A percentile compares a stretch with the other conserved stretches of the same genome.
These are phyloP conservation scores for Starmerella apicola DNA, from an alignment of 805 yeast species.

Conservation along the genomic window DNA sequence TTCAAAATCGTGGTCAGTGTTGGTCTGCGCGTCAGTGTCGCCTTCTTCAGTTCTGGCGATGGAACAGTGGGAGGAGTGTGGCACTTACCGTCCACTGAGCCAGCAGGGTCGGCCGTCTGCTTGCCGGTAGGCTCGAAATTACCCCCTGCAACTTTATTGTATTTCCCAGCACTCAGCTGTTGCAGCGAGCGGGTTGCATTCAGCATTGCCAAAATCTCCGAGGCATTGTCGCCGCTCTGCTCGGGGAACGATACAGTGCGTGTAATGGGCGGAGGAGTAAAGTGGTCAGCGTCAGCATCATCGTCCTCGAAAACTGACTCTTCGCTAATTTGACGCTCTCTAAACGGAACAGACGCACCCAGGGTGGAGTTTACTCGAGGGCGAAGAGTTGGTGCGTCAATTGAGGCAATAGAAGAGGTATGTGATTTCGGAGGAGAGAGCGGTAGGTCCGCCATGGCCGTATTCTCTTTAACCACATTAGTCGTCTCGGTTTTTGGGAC, in stretches of 20 bases:
- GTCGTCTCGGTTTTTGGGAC: no score
- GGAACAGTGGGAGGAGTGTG: no score
- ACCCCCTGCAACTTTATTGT: slow-evolving; percentile 22
- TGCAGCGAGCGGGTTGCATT: slow-evolving; percentile 34
- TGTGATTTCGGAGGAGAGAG: no score
- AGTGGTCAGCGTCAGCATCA: slow-evolving; percentile 10
- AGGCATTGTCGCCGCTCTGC: slow-evolving; percentile 21
- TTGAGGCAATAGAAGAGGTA: no score
- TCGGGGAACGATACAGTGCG: slow-evolving; percentile 22
- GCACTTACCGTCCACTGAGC: no score
- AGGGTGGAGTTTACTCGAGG: slow-evolving; percentile 4
- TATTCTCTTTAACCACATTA: no score
- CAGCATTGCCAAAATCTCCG: slow-evolving; percentile 30
- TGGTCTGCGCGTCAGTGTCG: no score
- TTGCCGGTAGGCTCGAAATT: slow-evolving; percentile 31
- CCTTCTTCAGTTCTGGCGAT: no score
- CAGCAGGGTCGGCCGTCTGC: no score
- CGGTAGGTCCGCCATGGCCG: no score
- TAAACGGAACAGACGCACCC: background rate
- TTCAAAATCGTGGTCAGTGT: no score
- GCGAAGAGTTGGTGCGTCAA: background rate
- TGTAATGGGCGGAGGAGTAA: slow-evolving; percentile 27
- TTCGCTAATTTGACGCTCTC: background rate
- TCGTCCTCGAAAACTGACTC: slow-evolving; percentile 21
- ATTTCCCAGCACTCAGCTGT: slow-evolving; percentile 27